Conservation (phyloP, 2,329 filamentous ascomycete genomes). For the Hymenoscyphus linearis region DNA sequence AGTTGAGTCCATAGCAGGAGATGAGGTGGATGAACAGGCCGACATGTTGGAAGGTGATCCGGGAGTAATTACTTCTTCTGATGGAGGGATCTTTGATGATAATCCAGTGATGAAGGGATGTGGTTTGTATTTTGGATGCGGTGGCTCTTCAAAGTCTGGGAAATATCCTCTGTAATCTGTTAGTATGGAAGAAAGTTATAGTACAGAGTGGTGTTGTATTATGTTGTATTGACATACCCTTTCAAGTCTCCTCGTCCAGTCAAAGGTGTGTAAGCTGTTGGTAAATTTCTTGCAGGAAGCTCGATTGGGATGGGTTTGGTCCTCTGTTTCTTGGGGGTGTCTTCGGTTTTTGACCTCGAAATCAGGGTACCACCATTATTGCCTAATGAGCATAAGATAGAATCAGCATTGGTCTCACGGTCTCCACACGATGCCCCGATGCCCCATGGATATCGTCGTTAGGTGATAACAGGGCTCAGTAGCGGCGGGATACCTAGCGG, state of each 20-base stretch:
- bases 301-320: constrained; percentile 49
- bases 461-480: constrained; percentile 10
- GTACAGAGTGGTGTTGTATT: neutral
- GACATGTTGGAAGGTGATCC: constrained; percentile 16
- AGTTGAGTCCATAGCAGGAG: constrained; percentile 12
- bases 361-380: constrained; percentile 1
- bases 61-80: constrained; percentile 1
- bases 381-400: constrained; percentile 7
- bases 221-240: constrained; percentile 43
- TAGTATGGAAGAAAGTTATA: constrained; percentile 4
- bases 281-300: constrained; percentile 39
- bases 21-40: constrained; percentile 34
- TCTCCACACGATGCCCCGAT: neutral
- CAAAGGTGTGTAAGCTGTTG: constrained; percentile 40
- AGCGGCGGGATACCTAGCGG: constrained; percentile 13
- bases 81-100: neutral
- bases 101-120: constrained; percentile 8
- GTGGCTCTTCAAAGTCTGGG: constrained; percentile 49
- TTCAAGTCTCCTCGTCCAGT: constrained; percentile 54
- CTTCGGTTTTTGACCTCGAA: constrained; percentile 2
- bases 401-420: constrained; percentile 1
- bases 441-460: neutral
- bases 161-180: constrained; percentile 49
- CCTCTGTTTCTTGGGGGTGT: constrained; percentile 25
- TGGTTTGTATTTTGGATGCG: constrained; percentile 5